A percentile compares a stretch with the other conserved stretches of the same genome.
These are phyloP conservation scores for Hygrophila difformis DNA, from an alignment of 257 asterid species.

Conservation along the genomic window DNA sequence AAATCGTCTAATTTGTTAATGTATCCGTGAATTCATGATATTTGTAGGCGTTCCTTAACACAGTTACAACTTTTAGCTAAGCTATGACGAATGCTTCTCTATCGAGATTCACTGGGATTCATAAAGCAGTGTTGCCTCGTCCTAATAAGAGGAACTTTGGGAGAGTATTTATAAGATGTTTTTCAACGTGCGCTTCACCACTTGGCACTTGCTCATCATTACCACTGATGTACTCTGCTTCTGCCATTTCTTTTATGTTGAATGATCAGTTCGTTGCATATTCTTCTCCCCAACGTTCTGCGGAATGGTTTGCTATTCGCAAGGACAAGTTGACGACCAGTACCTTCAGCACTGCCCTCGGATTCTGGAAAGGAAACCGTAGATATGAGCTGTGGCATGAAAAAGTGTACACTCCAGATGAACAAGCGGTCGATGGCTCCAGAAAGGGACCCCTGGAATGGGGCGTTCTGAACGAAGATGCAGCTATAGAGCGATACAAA, in stretches of 20 bases:
- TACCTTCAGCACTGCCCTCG: constrained; percentile 89
- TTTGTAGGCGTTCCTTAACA: constrained; percentile 16
- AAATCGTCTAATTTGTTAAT: constrained; percentile 3
- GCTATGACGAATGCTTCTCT: constrained; percentile 58
- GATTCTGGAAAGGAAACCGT: constrained; percentile 89
- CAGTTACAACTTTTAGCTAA: constrained; percentile 15
- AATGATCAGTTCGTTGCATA: constrained; percentile 39
- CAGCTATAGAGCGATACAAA: constrained; percentile 74
- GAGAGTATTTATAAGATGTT: constrained; percentile 30
- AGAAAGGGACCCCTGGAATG: constrained; percentile 74
- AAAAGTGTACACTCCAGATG: constrained; percentile 47
- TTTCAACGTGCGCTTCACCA: constrained; percentile 51
- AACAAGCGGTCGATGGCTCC: constrained; percentile 21
- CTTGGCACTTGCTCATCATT: constrained; percentile 25
- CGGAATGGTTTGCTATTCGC: constrained; percentile 95
- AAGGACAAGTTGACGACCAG: constrained; percentile 88
- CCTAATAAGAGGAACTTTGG: constrained; percentile 31
- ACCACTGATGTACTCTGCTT: constrained; percentile 21
- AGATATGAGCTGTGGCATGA: constrained; percentile 82
- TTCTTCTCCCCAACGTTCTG: constrained; percentile 72
- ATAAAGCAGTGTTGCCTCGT: constrained; percentile 42
- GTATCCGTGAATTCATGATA: background rate
- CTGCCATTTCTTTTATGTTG: constrained; percentile 31
- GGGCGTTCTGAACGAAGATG: constrained; percentile 82
- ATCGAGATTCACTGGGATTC: constrained; percentile 41